A percentile compares a stretch with the other conserved stretches of the same genome.
These are phyloP conservation scores for Melocanna baccifera DNA, from an alignment of 176 grass and related monocot genomes.

Conservation along the genomic window DNA sequence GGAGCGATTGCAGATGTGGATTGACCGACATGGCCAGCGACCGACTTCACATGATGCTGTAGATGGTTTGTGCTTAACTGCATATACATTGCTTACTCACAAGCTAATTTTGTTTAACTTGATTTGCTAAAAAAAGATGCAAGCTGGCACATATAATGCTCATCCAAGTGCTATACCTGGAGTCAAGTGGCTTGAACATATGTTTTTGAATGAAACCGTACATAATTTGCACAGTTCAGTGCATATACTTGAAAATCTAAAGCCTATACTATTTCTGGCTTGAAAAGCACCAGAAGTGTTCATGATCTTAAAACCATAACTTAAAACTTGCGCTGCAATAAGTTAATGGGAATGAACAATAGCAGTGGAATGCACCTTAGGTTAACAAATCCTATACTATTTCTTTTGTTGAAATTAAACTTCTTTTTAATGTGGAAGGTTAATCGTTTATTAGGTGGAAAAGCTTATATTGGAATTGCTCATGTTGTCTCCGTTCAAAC, in stretches of 20 bases:
- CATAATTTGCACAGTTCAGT: not conserved
- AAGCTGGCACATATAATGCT: not conserved
- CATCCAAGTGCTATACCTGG: not conserved
- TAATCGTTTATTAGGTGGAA: constrained; percentile 2
- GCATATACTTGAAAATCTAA: not conserved
- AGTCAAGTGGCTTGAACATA: not conserved
- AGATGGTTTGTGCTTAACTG: constrained; percentile 55
- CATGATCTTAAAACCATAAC: not conserved
- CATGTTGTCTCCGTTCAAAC: not conserved
- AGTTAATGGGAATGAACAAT: not conserved
- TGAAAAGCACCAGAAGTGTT: not conserved
- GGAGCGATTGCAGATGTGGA: constrained; percentile 77
- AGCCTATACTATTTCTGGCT: too few relatives aligned
- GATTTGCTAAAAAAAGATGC: constrained; percentile 6
- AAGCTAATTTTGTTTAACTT: not conserved
- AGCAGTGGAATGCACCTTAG: constrained; percentile 1
- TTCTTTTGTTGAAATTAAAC: not conserved
- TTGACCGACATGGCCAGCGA: constrained; percentile 52
- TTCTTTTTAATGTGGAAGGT: not conserved
- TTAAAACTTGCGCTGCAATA: not conserved
- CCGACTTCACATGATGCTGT: constrained; percentile 82
- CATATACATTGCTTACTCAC: not conserved
- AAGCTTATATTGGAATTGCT: not conserved
- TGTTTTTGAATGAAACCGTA: not conserved
- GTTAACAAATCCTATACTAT: not conserved